Evolutionary conservation across 2,329 filamentous ascomycete genomes (phyloP), one percentile per base, ranked within the genome.

Genomic region (Colletotrichum sp.): DNA sequence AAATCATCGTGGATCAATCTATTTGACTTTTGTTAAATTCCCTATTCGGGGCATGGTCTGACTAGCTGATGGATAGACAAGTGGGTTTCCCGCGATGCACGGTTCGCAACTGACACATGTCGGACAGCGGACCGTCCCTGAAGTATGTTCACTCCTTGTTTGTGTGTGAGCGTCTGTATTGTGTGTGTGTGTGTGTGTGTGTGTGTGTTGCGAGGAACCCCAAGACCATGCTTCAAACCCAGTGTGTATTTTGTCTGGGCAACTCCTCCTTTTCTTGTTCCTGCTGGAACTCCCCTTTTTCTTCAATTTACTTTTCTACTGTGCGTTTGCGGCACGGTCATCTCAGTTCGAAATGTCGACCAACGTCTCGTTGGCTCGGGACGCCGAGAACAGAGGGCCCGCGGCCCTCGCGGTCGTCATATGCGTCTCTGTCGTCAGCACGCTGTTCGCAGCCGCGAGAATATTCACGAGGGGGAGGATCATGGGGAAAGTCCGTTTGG

Each of bases 351-450:
- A 32, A 39, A 69, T 49, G 55, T 69, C 52, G 49, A 59, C 66
- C 6, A 52, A 67, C 39, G 16, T 67, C 36, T 67, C 64, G n/a
- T 69, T 32, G 32, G 52, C 52, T 36, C 67, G 68, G 36, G 68
- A 63, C n/a, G 26, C 57, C 57, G 57, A 70, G 26, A 72, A 78
- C 69, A 82, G 83, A 67, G 84, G 83, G 2, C 82, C 83, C 0
- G 78, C 77, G 72, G 83, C 85, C 39, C 72, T 86, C 16, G 79
- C 75, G 4, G 80, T 81, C 8, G 76, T 83, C 28, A 83, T 81
- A 79, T 59, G 78, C 8, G 77, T 84, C 39, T 82, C 82, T 2
- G 76, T 77, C 3, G n/a, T 84, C 26, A 81, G 81, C 8, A 78
- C 79, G 2, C 2, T 83, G 8, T 78, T 84, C 13, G 81, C 84